Conservation (phyloP, 495 filamentous ascomycete species). For the Penicillium alfredii region DNA sequence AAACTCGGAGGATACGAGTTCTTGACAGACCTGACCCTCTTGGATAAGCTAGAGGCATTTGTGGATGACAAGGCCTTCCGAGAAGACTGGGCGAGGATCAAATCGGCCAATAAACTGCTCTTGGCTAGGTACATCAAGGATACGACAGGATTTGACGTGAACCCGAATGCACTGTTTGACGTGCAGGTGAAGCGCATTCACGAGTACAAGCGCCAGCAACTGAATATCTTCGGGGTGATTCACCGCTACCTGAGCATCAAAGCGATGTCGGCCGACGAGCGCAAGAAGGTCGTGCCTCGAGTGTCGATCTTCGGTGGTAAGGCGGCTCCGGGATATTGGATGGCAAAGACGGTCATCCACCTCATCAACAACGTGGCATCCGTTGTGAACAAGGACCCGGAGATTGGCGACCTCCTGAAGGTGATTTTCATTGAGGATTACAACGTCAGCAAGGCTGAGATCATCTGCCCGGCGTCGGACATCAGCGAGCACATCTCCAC, state of each 20-base stretch:
- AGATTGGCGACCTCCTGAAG: slow-evolving; percentile 91
- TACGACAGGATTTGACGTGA: slow-evolving; percentile 70
- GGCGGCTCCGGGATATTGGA: slow-evolving; percentile 98
- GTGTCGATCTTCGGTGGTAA: slow-evolving; percentile 98
- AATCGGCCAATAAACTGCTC: slow-evolving; percentile 69
- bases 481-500: slow-evolving; percentile 99
- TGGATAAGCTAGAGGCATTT: slow-evolving; percentile 75
- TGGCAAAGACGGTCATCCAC: slow-evolving; percentile 98
- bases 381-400: slow-evolving; percentile 88
- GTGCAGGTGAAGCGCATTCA: slow-evolving; percentile 99
- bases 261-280: slow-evolving; percentile 71
- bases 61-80: slow-evolving; percentile 84
- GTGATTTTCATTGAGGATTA: slow-evolving; percentile 97
- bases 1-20: slow-evolving; percentile 79
- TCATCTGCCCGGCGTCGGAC: slow-evolving; percentile 90
- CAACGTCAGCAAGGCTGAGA: slow-evolving; percentile 98
- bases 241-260: slow-evolving; percentile 91
- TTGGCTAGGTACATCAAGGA: slow-evolving; percentile 87
- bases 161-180: slow-evolving; percentile 85
- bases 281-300: slow-evolving; percentile 82
- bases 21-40: slow-evolving; percentile 77
- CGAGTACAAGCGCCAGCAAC: slow-evolving; percentile 98
- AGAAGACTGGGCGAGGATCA: slow-evolving; percentile 87
- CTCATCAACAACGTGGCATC: slow-evolving; percentile 86
- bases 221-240: slow-evolving; percentile 98